Evolutionary conservation across 805 yeast genomes (phyloP), one percentile per base, ranked within the genome.

Genomic region (Candida vartiovaarae): DNA sequence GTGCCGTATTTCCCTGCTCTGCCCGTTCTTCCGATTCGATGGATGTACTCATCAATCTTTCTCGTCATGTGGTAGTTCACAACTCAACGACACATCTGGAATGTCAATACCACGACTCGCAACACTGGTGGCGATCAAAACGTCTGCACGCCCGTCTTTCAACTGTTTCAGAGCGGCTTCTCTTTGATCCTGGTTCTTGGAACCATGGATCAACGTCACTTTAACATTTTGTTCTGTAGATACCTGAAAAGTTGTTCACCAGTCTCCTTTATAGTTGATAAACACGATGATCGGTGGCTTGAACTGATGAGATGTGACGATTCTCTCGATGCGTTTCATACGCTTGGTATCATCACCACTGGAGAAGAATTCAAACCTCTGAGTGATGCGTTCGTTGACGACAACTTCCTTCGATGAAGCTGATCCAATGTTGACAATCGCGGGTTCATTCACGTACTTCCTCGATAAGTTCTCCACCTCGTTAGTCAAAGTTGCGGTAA

Each of bases 21-120:
- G 33, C 98, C 99, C 0, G 99, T 91, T 65, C 99, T 80, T 45
- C 99, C 99, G 40, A 91, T 83, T 58, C 98, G 74, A 64, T 91
- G 99, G 20, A 91, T 76, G 54, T 89, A 91, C 46, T 84, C 90
- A 49, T 89, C 96, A 37, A 89, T 75, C 31, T 71, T 70, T 49
- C 72, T 76, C 8, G 89, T 67, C 90, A 90, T 82, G 53, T 91
- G 96, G 57, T 74, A 90, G 61, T 91, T 93, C 23, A 93, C 62
- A 8, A 91, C 98, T n/a, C 32, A 90, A 61, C 0, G 93, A 78
- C 6, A 91, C 95, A 52, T 85, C 75, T 1, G 88, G 82, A n/a
- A 91, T 80, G 62, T 93, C 98, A 37, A 91, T 77, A 60, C 99
- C 99, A 66, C 99, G 76, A 3, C 96, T 95, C 0, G 97, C 97